Conservation (phyloP, 768 basidiomycete genomes). For the Pisolithus orientalis region DNA sequence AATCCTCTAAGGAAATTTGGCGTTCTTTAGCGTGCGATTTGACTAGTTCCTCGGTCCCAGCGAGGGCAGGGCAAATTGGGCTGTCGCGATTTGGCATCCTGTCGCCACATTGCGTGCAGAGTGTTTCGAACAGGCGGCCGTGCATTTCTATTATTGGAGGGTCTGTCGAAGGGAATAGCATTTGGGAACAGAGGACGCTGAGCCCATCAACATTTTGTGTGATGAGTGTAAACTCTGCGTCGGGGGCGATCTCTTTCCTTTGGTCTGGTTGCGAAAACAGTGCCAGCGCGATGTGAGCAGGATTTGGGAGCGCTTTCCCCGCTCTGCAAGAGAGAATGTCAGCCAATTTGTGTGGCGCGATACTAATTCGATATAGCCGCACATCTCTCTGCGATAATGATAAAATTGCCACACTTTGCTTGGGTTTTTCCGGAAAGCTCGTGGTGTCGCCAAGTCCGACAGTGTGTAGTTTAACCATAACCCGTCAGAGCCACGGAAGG, state of each 20-base stretch:
- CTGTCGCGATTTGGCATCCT: slow-evolving; percentile 3
- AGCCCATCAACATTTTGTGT: background rate
- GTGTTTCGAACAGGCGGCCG: slow-evolving; percentile 16
- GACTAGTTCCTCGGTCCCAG: slow-evolving; percentile 21
- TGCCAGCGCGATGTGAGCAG: background rate
- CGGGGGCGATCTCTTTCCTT: background rate
- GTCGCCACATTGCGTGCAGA: slow-evolving; percentile 14
- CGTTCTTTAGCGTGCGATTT: slow-evolving; percentile 6
- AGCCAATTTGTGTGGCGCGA: background rate
- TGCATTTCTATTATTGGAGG: slow-evolving; percentile 21
- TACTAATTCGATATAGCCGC: background rate
- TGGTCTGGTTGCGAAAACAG: background rate
- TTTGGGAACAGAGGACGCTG: background rate
- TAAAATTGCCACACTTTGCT: background rate
- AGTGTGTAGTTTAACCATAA: background rate
- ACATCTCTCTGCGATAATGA: background rate
- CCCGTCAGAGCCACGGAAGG: background rate
- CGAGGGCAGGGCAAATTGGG: slow-evolving; percentile 17
- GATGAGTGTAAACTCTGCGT: background rate
- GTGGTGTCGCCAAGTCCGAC: background rate
- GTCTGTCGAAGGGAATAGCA: background rate
- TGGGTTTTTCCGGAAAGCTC: background rate
- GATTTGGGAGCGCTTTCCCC: background rate
- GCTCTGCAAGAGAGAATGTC: background rate
- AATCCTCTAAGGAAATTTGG: slow-evolving; percentile 30